Evolutionary conservation across 306 rosid genomes (phyloP), one percentile per base, ranked within the genome.

Genomic region (Acmispon strigosus): DNA sequence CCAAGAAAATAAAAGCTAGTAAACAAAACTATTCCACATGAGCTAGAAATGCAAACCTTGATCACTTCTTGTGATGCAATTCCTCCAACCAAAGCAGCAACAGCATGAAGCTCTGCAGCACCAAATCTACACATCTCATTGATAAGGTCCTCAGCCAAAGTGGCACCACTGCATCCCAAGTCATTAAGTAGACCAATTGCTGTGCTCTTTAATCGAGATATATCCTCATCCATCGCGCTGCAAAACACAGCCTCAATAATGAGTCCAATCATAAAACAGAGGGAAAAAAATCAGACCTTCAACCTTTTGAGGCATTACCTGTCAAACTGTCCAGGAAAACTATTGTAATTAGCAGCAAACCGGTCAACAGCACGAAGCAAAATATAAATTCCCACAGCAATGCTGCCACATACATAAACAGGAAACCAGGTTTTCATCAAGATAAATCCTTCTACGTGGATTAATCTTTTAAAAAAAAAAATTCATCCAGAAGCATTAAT

Each of bases 121-220:
- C 99, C 99, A 59, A 90, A 94, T 65, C 99, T 92, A 79, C 99
- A 91, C 92, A 91, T 94, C 85, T 94, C 99, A 56, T 89, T 87
- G 72, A 94, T 87, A 78, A 94, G 99, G 81, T 94, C 99, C 82
- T 94, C 97, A 11, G 96, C 80, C 80, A 94, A 66, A 47, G 87
- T 83, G 47, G 89, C 66, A 17, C 97, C 94, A 41, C 82, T 94
- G 89, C 95, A 90, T 77, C 99, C 99, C 87, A 94, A 78, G 77
- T 94, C 97, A 73, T 39, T 76, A 5, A 94, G 96, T 50, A 94
- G 84, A 79, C 95, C 69, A 70, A 82, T 78, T 53, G 96, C 92
- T 37, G 95, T 90, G 63, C 95, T 86, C 86, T 94, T 94, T 78
- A 94, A 45, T 58, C 99, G 87, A 19, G 96, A 86, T 75, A 94